Conservation (phyloP, 805 yeast genomes). For the Candida broadrunensis region DNA sequence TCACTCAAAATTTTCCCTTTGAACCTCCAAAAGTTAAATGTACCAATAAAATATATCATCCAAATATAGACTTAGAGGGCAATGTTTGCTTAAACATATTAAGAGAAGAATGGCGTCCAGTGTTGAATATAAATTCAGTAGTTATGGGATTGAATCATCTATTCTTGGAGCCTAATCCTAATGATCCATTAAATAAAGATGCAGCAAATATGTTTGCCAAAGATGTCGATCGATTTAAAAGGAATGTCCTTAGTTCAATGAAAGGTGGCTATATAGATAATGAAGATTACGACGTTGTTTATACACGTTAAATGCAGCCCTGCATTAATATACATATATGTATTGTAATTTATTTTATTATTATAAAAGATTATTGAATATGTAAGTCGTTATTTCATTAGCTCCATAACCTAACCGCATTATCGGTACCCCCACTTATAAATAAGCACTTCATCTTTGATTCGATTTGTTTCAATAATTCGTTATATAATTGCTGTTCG, state of each 20-base stretch:
- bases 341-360: too few species aligned
- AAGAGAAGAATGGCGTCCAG: slow-evolving; percentile 97
- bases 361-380: too few species aligned
- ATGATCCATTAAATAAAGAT: slow-evolving; percentile 89
- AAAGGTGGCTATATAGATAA: slow-evolving; percentile 63
- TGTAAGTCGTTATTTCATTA: too few species aligned
- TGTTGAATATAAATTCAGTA: slow-evolving; percentile 74
- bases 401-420: slow-evolving; percentile 54
- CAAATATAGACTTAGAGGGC: slow-evolving; percentile 88
- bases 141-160: slow-evolving; percentile 82
- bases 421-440: slow-evolving; percentile 64
- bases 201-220: slow-evolving; percentile 61
- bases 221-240: slow-evolving; percentile 43
- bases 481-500: slow-evolving; percentile 19
- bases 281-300: slow-evolving; percentile 50
- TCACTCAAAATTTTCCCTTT: slow-evolving; percentile 79
- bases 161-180: slow-evolving; percentile 86
- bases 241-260: slow-evolving; percentile 64
- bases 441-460: slow-evolving; percentile 58
- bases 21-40: slow-evolving; percentile 88
- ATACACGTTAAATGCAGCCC: too few species aligned
- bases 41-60: slow-evolving; percentile 76
- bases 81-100: slow-evolving; percentile 88
- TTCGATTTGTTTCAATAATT: slow-evolving; percentile 30
- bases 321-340: too few species aligned